These are phyloP conservation scores for Nosema muscidifuracis DNA, from an alignment of 371 early-diverging fungal species.

Conservation along the genomic window DNA sequence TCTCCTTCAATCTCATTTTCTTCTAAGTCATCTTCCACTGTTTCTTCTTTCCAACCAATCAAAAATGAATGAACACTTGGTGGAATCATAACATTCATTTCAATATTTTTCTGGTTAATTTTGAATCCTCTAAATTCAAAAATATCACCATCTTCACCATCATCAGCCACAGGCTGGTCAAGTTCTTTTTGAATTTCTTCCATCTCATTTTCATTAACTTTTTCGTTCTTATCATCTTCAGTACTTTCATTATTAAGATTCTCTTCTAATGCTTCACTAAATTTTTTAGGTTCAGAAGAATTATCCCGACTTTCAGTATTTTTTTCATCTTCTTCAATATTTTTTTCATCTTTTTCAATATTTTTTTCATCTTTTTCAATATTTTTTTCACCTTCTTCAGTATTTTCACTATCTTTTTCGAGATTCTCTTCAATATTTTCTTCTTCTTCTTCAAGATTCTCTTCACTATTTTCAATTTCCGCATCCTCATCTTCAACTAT, in stretches of 20 bases:
- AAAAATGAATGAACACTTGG: constrained; percentile 56
- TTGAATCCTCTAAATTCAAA: constrained; percentile 42
- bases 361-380: not conserved
- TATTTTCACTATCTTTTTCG: constrained; percentile 65
- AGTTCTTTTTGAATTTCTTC: constrained; percentile 33
- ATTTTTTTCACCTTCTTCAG: constrained; percentile 63
- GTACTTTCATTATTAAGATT: constrained; percentile 13
- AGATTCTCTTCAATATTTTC: constrained; percentile 62
- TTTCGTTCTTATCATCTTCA: constrained; percentile 36
- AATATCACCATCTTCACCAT: constrained; percentile 37
- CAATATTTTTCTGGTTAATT: constrained; percentile 50
- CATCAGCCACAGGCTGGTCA: constrained; percentile 23
- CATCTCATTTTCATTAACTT: constrained; percentile 15
- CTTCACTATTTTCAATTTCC: constrained; percentile 20
- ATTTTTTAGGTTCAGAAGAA: not conserved
- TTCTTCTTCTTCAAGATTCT: constrained; percentile 45
- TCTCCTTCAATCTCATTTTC: not conserved
- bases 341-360: not conserved
- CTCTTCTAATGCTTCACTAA: constrained; percentile 29
- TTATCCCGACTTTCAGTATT: not conserved
- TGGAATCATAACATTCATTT: constrained; percentile 46
- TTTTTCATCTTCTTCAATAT: not conserved
- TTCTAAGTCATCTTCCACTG: not conserved
- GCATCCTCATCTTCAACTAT: constrained; percentile 13
- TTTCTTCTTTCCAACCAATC: constrained; percentile 47